Evolutionary conservation across 441 rosid species (phyloP).

Genomic region (Adansonia grandidieri): DNA sequence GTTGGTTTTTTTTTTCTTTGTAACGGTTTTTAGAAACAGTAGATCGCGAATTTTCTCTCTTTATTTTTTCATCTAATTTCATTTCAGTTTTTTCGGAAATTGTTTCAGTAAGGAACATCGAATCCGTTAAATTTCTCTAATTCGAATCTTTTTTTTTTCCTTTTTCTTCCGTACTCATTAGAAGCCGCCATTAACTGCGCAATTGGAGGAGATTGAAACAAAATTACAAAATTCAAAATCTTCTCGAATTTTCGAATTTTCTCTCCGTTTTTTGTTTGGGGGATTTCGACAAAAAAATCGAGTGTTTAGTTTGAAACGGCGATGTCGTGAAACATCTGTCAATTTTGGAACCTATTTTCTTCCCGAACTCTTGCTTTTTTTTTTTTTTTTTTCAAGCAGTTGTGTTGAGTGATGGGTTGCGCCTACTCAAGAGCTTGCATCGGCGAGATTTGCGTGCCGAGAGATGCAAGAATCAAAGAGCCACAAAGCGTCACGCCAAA

Average conservation of each 20-base stretch:
- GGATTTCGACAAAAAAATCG: constrained; percentile 9
- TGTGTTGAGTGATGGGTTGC: constrained; percentile 77
- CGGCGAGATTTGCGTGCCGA: constrained; percentile 86
- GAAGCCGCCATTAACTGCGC: constrained; percentile 24
- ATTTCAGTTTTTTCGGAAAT: constrained; percentile 15
- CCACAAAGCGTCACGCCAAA: constrained; percentile 36
- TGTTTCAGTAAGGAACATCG: not conserved
- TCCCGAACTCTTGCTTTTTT: not conserved
- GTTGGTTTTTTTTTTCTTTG: not conserved
- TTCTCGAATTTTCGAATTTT: constrained; percentile 22
- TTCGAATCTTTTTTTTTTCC: not conserved
- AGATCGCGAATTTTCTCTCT: constrained; percentile 11
- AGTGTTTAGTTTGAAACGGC: constrained; percentile 8
- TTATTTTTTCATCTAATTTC: not conserved
- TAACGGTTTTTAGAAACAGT: constrained; percentile 29
- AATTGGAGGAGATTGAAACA: constrained; percentile 14
- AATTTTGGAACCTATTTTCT: constrained; percentile 26
- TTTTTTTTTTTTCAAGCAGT: not conserved
- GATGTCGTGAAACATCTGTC: constrained; percentile 31
- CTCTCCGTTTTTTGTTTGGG: constrained; percentile 19
- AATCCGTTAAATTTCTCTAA: not conserved
- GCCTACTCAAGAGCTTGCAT: constrained; percentile 94
- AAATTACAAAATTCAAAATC: constrained; percentile 17
- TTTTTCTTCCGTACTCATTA: not conserved
- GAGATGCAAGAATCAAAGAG: constrained; percentile 53